Conservation (phyloP, 2,329 filamentous ascomycete species). For the Colletotrichum falcatum region DNA sequence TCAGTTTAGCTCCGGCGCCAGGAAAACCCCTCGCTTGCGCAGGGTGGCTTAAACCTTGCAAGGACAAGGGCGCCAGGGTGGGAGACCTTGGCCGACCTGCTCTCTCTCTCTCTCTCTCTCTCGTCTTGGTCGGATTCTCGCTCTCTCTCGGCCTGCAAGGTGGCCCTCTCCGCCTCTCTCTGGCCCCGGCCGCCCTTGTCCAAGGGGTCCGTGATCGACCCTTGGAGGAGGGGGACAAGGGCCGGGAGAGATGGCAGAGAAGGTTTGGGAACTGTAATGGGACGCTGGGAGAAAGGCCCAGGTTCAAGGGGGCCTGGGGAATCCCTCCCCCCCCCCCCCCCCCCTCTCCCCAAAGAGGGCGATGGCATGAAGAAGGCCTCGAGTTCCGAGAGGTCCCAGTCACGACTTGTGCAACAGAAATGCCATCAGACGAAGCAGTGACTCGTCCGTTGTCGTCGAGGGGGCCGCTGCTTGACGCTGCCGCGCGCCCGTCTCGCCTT, state of each 20-base stretch:
- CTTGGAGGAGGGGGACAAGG: slow-evolving; percentile 24
- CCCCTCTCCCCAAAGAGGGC: neutral
- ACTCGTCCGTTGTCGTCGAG: slow-evolving; percentile 32
- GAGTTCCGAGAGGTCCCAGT: slow-evolving; percentile 37
- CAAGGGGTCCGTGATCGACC: slow-evolving; percentile 43
- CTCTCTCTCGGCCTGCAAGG: slow-evolving; percentile 21
- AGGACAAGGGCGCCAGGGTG: slow-evolving; percentile 14
- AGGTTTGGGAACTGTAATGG: slow-evolving; percentile 29
- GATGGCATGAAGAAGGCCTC: slow-evolving; percentile 38
- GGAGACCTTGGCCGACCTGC: slow-evolving; percentile 7
- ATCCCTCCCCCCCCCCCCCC: slow-evolving; percentile 2
- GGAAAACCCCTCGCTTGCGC: slow-evolving; percentile 42
- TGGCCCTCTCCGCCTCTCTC: slow-evolving; percentile 33
- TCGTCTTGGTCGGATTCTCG: slow-evolving; percentile 17
- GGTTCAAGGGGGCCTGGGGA: slow-evolving; percentile 23
- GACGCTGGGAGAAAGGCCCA: slow-evolving; percentile 32
- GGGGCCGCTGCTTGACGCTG: too few species aligned
- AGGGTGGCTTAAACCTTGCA: slow-evolving; percentile 40
- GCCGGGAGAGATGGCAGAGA: slow-evolving; percentile 29
- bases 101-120: too few species aligned
- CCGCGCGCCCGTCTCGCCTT: slow-evolving; percentile 10
- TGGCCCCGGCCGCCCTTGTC: slow-evolving; percentile 25
- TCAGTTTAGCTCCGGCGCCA: slow-evolving; percentile 40
- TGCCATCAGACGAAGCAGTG: slow-evolving; percentile 37
- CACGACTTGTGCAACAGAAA: slow-evolving; percentile 33